These are phyloP conservation scores for Russula griseocarnosa DNA, from an alignment of 768 basidiomycete species.

Conservation along the genomic window DNA sequence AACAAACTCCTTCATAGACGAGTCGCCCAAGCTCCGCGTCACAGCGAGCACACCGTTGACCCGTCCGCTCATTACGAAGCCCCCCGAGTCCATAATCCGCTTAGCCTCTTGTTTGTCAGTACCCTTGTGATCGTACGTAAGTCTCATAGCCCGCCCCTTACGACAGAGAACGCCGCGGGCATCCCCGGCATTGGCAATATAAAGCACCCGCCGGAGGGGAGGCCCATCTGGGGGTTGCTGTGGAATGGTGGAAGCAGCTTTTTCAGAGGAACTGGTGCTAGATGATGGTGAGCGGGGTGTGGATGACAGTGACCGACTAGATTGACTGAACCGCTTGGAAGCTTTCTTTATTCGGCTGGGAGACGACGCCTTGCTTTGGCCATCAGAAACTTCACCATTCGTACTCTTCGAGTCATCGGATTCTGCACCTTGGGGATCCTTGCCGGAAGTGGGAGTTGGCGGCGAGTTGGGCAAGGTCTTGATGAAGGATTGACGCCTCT, in stretches of 20 bases:
- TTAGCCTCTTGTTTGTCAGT: slow-evolving; percentile 96
- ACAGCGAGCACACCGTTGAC: slow-evolving; percentile 98
- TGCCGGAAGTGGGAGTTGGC: slow-evolving; percentile 4
- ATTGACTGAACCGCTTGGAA: slow-evolving; percentile 26
- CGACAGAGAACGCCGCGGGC: slow-evolving; percentile 92
- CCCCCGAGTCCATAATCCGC: slow-evolving; percentile 95
- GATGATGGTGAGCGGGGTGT: slow-evolving; percentile 25
- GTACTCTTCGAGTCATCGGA: slow-evolving; percentile 10
- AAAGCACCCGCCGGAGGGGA: slow-evolving; percentile 69
- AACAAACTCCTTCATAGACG: slow-evolving; percentile 99
- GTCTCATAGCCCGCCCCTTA: slow-evolving; percentile 80
- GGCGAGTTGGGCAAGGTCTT: slow-evolving; percentile 11
- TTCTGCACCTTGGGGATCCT: slow-evolving; percentile 3
- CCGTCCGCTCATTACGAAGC: slow-evolving; percentile 97
- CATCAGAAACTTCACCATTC: slow-evolving; percentile 17
- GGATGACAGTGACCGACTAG: slow-evolving; percentile 18
- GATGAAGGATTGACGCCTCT: slow-evolving; percentile 69
- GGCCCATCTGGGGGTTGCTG: slow-evolving; percentile 29
- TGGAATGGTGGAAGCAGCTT: slow-evolving; percentile 22
- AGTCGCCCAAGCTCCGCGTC: slow-evolving; percentile 92
- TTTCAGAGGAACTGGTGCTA: slow-evolving; percentile 16
- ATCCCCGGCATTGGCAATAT: slow-evolving; percentile 96
- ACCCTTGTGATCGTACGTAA: slow-evolving; percentile 99
- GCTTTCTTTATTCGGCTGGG: slow-evolving; percentile 21
- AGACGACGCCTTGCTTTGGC: slow-evolving; percentile 18